Conservation (phyloP, 306 rosid genomes). For the Prosopis cineraria region DNA sequence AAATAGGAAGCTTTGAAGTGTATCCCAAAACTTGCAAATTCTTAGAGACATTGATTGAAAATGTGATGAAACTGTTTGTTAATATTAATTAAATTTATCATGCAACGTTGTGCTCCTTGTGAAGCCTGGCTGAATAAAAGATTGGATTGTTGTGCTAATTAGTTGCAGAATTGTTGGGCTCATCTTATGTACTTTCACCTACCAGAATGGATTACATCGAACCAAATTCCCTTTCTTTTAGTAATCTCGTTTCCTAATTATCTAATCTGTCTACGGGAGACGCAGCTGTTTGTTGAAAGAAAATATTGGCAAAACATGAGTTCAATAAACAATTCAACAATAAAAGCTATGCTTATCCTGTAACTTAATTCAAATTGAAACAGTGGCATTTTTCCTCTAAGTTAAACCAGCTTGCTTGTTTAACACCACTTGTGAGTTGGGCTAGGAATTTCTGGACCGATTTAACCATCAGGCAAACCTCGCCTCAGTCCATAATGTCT, state of each 20-base stretch:
- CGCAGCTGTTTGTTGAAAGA: conserved; percentile 1
- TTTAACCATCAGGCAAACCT: too few relatives aligned
- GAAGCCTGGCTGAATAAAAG: neutral
- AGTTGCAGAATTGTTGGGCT: conserved; percentile 1
- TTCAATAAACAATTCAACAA: neutral
- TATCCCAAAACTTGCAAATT: conserved; percentile 89
- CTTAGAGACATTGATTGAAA: neutral
- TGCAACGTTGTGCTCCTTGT: neutral
- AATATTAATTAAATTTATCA: neutral
- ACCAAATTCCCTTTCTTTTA: conserved; percentile 1
- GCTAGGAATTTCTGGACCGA: too few relatives aligned
- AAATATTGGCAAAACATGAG: neutral
- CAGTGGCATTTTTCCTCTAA: neutral
- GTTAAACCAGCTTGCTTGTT: neutral
- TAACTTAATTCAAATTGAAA: neutral
- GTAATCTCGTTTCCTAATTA: conserved; percentile 11
- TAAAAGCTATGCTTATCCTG: neutral
- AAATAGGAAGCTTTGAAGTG: conserved; percentile 83
- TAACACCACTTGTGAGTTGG: too few relatives aligned
- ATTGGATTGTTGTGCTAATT: conserved; percentile 19
- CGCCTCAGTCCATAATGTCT: neutral
- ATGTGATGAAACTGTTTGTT: neutral
- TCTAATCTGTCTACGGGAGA: neutral
- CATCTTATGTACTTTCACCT: conserved; percentile 6
- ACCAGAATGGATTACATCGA: conserved; percentile 19